A percentile compares a stretch with the other conserved stretches of the same genome.
Conservation (phyloP, 1,284 basidiomycete species). For the Takashimella tepidaria region DNA sequence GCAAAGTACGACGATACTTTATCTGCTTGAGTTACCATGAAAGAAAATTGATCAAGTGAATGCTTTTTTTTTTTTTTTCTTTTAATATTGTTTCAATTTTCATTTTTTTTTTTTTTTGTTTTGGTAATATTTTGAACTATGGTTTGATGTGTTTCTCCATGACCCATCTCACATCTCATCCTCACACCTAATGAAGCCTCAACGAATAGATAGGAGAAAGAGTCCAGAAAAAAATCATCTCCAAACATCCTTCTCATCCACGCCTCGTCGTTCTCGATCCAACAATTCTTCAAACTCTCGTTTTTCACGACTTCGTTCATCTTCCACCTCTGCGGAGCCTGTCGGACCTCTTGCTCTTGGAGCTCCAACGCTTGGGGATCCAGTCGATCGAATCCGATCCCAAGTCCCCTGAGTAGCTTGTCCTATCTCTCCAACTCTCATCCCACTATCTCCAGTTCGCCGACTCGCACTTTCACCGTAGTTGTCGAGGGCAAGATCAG, state of each 20-base stretch:
- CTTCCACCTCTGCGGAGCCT: background rate
- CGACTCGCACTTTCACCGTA: background rate
- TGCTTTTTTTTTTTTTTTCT: too few relatives aligned
- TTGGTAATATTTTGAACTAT: too few relatives aligned
- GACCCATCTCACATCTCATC: too few relatives aligned
- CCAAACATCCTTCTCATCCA: constrained; percentile 10
- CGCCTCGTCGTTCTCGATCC: constrained; percentile 31
- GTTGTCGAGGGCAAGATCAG: background rate
- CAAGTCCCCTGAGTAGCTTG: constrained; percentile 8
- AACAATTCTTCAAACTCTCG: constrained; percentile 36
- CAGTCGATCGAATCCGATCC: background rate
- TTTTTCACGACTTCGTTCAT: constrained; percentile 21
- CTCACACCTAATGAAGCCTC: too few relatives aligned
- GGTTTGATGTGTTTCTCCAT: too few relatives aligned
- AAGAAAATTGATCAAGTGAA: too few relatives aligned
- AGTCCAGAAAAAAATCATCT: too few relatives aligned
- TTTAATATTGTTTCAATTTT: too few relatives aligned
- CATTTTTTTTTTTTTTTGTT: too few relatives aligned
- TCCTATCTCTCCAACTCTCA: background rate
- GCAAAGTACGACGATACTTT: too few relatives aligned
- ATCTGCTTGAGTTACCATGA: too few relatives aligned
- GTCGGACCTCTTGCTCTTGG: background rate
- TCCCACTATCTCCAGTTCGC: background rate
- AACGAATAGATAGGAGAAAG: too few relatives aligned
- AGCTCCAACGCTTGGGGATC: background rate